A percentile compares a stretch with the other conserved stretches of the same genome.
Evolutionary conservation across 129 eudicot species (phyloP).

Genomic region (Tagetes erecta): DNA sequence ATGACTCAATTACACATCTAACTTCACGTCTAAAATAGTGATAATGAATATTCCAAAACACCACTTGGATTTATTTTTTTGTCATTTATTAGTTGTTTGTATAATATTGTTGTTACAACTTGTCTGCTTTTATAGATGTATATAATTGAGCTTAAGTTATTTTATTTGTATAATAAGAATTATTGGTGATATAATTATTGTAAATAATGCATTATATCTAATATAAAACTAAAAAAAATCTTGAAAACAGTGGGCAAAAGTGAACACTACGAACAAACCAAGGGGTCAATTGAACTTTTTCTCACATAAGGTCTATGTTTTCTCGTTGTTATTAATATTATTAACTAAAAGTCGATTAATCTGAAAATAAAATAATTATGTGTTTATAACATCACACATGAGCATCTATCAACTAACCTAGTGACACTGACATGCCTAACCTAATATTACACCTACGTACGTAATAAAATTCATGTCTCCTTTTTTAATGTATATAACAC

Average conservation of each 20-base stretch:
- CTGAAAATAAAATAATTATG: too few species aligned
- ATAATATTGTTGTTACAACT: constrained; percentile 6
- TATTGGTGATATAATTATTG: constrained; percentile 8
- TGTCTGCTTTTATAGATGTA: constrained; percentile 6
- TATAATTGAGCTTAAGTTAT: constrained; percentile 17
- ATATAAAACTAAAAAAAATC: background rate
- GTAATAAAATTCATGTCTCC: too few species aligned
- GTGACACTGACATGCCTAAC: too few species aligned
- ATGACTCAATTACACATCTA: constrained; percentile 16
- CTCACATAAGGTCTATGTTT: background rate
- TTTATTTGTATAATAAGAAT: background rate
- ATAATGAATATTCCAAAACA: background rate
- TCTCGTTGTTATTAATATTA: too few species aligned
- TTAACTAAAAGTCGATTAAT: too few species aligned
- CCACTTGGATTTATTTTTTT: background rate
- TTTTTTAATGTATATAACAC: too few species aligned
- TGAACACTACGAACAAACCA: background rate
- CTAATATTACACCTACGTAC: too few species aligned
- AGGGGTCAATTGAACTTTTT: background rate
- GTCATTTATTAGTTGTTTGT: background rate
- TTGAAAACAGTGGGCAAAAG: background rate
- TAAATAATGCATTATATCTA: background rate
- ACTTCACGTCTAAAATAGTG: background rate
- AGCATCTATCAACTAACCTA: too few species aligned
- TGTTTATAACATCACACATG: too few species aligned